A percentile compares a stretch with the other conserved stretches of the same genome.
phyloP scores from a whole-genome alignment of 441 rosid species.

The Adansonia rubrostipa region DNA sequence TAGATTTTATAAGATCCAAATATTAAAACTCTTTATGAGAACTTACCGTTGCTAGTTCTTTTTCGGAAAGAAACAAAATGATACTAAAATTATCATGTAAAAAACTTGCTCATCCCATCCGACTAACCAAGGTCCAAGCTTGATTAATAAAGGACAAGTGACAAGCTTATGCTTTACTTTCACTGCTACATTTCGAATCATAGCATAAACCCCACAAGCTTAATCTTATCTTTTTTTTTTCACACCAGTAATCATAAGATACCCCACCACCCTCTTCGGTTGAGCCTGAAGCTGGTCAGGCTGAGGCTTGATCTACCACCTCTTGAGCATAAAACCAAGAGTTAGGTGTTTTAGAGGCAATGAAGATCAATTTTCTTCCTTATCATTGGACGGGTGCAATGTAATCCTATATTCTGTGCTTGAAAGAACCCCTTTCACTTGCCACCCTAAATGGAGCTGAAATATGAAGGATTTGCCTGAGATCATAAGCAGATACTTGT shows the following conservation, averaged over 20 bases:
- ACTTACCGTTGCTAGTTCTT: conserved; percentile 17
- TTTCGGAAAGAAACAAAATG: conserved; percentile 1
- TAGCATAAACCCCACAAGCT: conserved; percentile 18
- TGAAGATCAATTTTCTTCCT: too few relatives aligned
- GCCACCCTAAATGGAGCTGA: background rate
- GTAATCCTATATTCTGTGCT: conserved; percentile 18
- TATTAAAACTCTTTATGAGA: background rate
- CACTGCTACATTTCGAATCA: conserved; percentile 18
- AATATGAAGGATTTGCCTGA: conserved; percentile 24
- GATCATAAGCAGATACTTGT: conserved; percentile 20
- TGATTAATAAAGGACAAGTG: conserved; percentile 1
- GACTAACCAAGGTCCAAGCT: background rate
- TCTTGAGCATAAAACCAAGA: background rate
- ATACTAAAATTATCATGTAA: background rate
- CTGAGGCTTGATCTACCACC: background rate
- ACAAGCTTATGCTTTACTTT: conserved; percentile 3
- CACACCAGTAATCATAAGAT: background rate
- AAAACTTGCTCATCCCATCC: background rate
- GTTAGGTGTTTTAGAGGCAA: too few relatives aligned
- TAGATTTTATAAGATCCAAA: background rate
- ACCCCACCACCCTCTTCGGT: background rate
- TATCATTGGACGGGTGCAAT: too few relatives aligned
- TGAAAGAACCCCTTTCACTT: conserved; percentile 17
- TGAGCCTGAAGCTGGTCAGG: background rate
- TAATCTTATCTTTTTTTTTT: background rate